Conservation (phyloP, 2,329 filamentous ascomycete genomes). For the Ceratocystis smalleyi region DNA sequence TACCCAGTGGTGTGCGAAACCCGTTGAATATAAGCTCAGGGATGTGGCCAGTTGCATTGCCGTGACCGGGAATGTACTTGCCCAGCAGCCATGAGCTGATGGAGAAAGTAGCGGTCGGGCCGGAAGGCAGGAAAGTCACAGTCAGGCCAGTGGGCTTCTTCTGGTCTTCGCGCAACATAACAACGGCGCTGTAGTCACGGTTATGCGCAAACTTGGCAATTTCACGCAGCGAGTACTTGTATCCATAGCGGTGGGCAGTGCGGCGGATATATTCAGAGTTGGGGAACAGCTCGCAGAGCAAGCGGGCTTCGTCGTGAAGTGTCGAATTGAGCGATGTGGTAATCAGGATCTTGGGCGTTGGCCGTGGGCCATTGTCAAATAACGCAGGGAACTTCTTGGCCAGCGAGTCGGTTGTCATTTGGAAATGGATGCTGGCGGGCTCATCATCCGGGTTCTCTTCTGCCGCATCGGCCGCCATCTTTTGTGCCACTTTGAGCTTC, state of each 20-base stretch:
- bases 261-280: conserved; percentile 77
- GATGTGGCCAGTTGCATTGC: conserved; percentile 72
- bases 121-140: conserved; percentile 65
- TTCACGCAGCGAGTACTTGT: conserved; percentile 86
- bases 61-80: conserved; percentile 76
- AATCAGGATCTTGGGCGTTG: conserved; percentile 69
- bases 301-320: conserved; percentile 65
- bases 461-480: conserved; percentile 34
- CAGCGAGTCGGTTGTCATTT: conserved; percentile 27
- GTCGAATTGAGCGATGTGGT: conserved; percentile 83
- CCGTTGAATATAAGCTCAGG: conserved; percentile 86
- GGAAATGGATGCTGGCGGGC: conserved; percentile 16
- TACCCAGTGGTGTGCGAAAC: conserved; percentile 82
- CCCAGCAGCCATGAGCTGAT: conserved; percentile 85
- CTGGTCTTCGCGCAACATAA: conserved; percentile 76
- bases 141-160: conserved; percentile 74
- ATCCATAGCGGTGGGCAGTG: conserved; percentile 63
- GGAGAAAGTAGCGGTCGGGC: conserved; percentile 84
- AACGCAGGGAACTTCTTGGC: conserved; percentile 46
- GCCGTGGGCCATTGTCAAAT: conserved; percentile 43
- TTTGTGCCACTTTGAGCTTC: conserved; percentile 9
- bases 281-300: conserved; percentile 70
- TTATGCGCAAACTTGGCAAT: conserved; percentile 75
- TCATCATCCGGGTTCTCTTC: conserved; percentile 44
- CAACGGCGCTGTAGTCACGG: conserved; percentile 65